Base-by-base conservation (phyloP, 2,329 filamentous ascomycete species). In the Grosmannia huntii region DNA sequence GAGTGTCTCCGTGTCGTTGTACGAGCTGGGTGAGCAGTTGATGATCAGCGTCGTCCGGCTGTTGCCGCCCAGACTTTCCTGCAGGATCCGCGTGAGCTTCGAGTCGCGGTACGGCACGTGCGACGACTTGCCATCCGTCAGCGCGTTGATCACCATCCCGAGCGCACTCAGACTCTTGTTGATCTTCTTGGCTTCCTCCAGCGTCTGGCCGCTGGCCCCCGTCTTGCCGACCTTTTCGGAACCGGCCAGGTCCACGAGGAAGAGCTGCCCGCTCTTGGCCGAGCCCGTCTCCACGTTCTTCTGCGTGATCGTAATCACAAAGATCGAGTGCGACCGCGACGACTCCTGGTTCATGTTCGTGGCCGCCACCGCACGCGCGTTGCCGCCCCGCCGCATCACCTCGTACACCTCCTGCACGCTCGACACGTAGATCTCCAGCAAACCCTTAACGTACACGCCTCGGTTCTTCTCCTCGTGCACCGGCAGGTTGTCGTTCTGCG, bases 271-370 rank as follows among this genome's bases (percentile, higher is more conserved):
- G 69, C 90, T 96, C 77, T 96, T 96, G 66, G 90, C 88, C 60
- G 91, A 96, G 6, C 92, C 92, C 0, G 91, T 96, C 74, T 96
- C 92, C 59, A 96, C 85, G 66, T 97, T 96, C 79, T 97, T 97
- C 76, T 97, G 94, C 16, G 90, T 94, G 66, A 99, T 87, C 50
- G 92, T 96, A 68, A 97, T 86, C 69, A 96, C 90, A 71, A 97
- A 96, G 65, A 99, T 97, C 49, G 94, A 97, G 74, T 99, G 94
- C 60, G 94, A 97, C 65, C 94, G 89, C 53, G 94, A 97, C 1
- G 94, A 97, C 70, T 97, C 94, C 71, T 94, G 87, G 74, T 99
- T 99, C 94, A 97, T 97, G 76, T 97, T 97, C 59, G 94, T 99
- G 52, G 92, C 88, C 36, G 94, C 89, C 33, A 96, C 91, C n/a